These are phyloP conservation scores for Toxicodendron radicans DNA, from an alignment of 345 rosid genomes.

Conservation along the genomic window DNA sequence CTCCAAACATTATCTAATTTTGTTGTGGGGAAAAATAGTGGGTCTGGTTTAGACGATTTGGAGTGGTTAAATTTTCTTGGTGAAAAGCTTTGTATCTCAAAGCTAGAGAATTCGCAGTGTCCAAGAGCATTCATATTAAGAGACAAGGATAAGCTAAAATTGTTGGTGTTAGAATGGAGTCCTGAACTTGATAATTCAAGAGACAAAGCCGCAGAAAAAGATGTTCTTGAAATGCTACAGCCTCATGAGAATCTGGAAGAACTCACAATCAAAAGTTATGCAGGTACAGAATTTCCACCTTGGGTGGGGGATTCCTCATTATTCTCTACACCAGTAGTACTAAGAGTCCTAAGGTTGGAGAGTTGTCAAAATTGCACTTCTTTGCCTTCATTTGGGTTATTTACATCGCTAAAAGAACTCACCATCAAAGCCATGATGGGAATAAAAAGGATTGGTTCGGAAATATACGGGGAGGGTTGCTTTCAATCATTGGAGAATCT, in stretches of 20 bases:
- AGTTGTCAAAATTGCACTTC: neutral
- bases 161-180: neutral
- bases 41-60: neutral
- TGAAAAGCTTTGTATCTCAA: neutral
- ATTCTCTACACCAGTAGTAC: neutral
- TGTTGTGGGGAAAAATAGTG: neutral
- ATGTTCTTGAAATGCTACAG: neutral
- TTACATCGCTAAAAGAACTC: slow-evolving; percentile 4
- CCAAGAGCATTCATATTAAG: neutral
- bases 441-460: neutral
- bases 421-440: neutral
- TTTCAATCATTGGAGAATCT: slow-evolving; percentile 15
- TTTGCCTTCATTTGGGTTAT: neutral
- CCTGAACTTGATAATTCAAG: neutral
- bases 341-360: neutral
- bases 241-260: neutral
- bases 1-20: slow-evolving; percentile 10
- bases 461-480: neutral
- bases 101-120: neutral
- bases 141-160: neutral
- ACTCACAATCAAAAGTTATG: neutral
- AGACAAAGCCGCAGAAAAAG: neutral
- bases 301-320: slow-evolving; percentile 8
- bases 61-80: neutral
- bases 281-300: neutral